Percentiles rank a stretch among this genome's conserved stretches.
These are phyloP conservation scores for Beauveria caledonica DNA, from an alignment of 2,329 filamentous ascomycete genomes.

Conservation along the genomic window DNA sequence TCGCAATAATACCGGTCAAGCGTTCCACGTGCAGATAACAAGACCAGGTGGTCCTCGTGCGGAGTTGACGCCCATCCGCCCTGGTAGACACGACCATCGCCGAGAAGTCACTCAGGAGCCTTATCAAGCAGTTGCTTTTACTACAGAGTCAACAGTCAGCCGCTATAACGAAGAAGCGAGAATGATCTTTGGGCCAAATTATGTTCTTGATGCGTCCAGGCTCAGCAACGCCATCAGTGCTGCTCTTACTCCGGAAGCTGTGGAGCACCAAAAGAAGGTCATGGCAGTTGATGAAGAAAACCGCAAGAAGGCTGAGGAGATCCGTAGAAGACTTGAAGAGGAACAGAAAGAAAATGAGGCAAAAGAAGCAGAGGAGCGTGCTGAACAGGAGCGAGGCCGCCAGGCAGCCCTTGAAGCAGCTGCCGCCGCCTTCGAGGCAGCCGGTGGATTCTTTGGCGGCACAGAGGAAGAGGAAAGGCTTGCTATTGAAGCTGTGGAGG, in stretches of 20 bases:
- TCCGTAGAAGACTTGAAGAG: slow-evolving; percentile 54
- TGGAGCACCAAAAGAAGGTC: slow-evolving; percentile 68
- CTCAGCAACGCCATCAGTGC: slow-evolving; percentile 63
- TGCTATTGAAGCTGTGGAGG: slow-evolving; percentile 75
- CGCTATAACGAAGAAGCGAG: slow-evolving; percentile 88
- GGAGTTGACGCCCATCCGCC: slow-evolving; percentile 37
- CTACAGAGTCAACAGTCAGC: slow-evolving; percentile 58
- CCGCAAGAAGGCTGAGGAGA: slow-evolving; percentile 43
- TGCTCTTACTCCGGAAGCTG: slow-evolving; percentile 71
- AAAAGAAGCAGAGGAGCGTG: slow-evolving; percentile 51
- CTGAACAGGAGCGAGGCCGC: slow-evolving; percentile 55
- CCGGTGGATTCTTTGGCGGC: slow-evolving; percentile 5
- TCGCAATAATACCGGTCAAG: slow-evolving; percentile 37
- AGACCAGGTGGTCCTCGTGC: slow-evolving; percentile 39
- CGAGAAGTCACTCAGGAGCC: slow-evolving; percentile 49
- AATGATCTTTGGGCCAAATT: slow-evolving; percentile 66
- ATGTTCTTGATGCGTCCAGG: slow-evolving; percentile 57
- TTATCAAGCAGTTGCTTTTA: slow-evolving; percentile 68
- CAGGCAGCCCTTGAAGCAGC: slow-evolving; percentile 50
- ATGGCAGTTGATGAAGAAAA: slow-evolving; percentile 51
- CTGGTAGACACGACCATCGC: slow-evolving; percentile 38
- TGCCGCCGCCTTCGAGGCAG: slow-evolving; percentile 33
- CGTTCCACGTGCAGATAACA: slow-evolving; percentile 53
- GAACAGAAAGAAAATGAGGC: slow-evolving; percentile 38
- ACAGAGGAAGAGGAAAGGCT: slow-evolving; percentile 18